phyloP scores from a whole-genome alignment of 2,329 filamentous ascomycete species.

The Ophiocordyceps australis region DNA sequence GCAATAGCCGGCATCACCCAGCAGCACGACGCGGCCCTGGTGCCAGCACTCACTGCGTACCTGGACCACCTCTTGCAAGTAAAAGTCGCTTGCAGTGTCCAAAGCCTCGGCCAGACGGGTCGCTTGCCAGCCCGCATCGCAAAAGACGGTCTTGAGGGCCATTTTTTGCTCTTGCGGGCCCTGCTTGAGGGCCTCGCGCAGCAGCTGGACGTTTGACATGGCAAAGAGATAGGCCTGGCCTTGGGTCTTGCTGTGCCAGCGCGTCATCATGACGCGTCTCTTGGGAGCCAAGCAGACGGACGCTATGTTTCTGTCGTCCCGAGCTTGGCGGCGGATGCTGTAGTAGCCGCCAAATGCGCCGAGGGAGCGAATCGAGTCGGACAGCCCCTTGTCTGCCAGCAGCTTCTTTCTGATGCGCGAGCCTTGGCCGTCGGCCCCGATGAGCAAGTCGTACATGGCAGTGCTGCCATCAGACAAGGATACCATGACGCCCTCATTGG shows the following conservation, averaged over 20 bases:
- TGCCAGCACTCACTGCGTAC: slow-evolving; percentile 19
- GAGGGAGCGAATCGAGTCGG: slow-evolving; percentile 8
- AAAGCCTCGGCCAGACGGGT: slow-evolving; percentile 16
- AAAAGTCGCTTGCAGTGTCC: slow-evolving; percentile 20
- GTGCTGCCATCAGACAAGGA: slow-evolving; percentile 23
- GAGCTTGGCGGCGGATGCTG: slow-evolving; percentile 13
- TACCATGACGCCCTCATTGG: slow-evolving; percentile 11
- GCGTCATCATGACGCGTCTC: slow-evolving; percentile 14
- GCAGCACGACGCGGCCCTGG: slow-evolving; percentile 18
- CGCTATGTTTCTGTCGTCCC: slow-evolving; percentile 7
- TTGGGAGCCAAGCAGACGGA: slow-evolving; percentile 13
- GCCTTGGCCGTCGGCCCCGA: slow-evolving; percentile 32
- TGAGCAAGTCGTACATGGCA: slow-evolving; percentile 27
- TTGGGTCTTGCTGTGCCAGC: slow-evolving; percentile 6
- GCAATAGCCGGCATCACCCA: slow-evolving; percentile 30
- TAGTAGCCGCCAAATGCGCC: slow-evolving; percentile 17
- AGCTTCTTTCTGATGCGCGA: slow-evolving; percentile 3
- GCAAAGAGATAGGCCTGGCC: slow-evolving; percentile 7
- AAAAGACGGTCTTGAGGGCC: slow-evolving; percentile 18
- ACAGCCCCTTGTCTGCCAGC: slow-evolving; percentile 12
- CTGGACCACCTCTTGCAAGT: slow-evolving; percentile 20
- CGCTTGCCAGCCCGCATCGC: slow-evolving; percentile 25
- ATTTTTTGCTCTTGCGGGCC: slow-evolving; percentile 16
- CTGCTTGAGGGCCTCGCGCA: slow-evolving; percentile 6
- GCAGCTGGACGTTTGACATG: slow-evolving; percentile 11